Conservation (phyloP, 257 asterid genomes). For the Eucommia ulmoides region DNA sequence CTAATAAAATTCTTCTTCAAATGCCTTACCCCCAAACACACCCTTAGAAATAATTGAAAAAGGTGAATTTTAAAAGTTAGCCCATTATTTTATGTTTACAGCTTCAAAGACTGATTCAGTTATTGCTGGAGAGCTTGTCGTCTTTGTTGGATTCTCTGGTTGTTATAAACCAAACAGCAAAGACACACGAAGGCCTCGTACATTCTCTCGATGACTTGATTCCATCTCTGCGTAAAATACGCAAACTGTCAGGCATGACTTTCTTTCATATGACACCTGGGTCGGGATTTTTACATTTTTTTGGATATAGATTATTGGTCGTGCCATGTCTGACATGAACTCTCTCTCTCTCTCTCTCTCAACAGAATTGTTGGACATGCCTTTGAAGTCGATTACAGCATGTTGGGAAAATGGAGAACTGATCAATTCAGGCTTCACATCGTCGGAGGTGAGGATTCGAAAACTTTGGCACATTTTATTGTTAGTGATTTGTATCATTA, state of each 20-base stretch:
- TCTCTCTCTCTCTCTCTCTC: background rate
- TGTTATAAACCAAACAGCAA: slow-evolving; percentile 23
- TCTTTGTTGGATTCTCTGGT: slow-evolving; percentile 52
- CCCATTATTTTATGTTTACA: slow-evolving; percentile 16
- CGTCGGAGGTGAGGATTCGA: slow-evolving; percentile 66
- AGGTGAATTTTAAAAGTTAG: slow-evolving; percentile 9
- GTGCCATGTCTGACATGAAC: slow-evolving; percentile 2
- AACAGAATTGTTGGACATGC: slow-evolving; percentile 87
- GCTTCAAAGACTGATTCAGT: slow-evolving; percentile 75
- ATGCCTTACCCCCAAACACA: too few species aligned
- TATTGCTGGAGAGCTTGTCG: slow-evolving; percentile 70
- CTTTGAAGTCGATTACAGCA: slow-evolving; percentile 68
- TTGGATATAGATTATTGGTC: slow-evolving; percentile 4
- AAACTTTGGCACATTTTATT: too few species aligned
- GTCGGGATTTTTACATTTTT: background rate
- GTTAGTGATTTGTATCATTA: too few species aligned
- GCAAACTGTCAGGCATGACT: slow-evolving; percentile 60
- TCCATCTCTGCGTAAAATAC: slow-evolving; percentile 56
- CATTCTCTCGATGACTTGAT: slow-evolving; percentile 28
- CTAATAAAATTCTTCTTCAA: too few species aligned
- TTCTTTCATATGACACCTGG: background rate
- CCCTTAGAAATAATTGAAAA: slow-evolving; percentile 1
- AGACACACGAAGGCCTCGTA: slow-evolving; percentile 31
- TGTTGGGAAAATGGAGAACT: slow-evolving; percentile 94
- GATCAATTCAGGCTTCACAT: slow-evolving; percentile 41